These are phyloP conservation scores for Sugiyamaella grinbergsii DNA, from an alignment of 1,139 yeast genomes.

Conservation along the genomic window DNA sequence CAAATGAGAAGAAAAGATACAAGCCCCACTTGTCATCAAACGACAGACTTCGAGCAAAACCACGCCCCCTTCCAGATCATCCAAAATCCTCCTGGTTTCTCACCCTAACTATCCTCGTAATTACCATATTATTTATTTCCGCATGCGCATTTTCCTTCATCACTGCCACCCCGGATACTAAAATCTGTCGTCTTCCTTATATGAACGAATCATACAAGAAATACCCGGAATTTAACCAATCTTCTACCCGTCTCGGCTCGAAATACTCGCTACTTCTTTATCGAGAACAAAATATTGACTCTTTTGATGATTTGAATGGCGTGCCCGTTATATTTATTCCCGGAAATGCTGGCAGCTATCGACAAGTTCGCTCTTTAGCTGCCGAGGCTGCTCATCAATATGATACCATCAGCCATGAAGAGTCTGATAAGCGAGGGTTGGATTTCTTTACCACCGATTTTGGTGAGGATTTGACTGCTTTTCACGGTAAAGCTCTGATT, in stretches of 20 bases:
- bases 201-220: slow-evolving; percentile 68
- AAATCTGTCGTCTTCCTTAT: slow-evolving; percentile 35
- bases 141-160: slow-evolving; percentile 23
- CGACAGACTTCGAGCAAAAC: too few relatives aligned
- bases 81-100: slow-evolving; percentile 7
- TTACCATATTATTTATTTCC: slow-evolving; percentile 21
- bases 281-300: slow-evolving; percentile 46
- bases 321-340: slow-evolving; percentile 82
- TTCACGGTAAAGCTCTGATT: slow-evolving; percentile 88
- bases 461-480: slow-evolving; percentile 94
- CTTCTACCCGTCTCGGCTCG: slow-evolving; percentile 67
- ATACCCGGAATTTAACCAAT: slow-evolving; percentile 64
- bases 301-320: slow-evolving; percentile 55
- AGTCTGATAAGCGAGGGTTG: slow-evolving; percentile 44
- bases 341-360: slow-evolving; percentile 85
- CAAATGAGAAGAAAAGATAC: not conserved
- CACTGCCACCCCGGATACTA: slow-evolving; percentile 25
- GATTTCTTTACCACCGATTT: slow-evolving; percentile 92
- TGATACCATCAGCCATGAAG: slow-evolving; percentile 41
- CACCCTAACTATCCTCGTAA: slow-evolving; percentile 1
- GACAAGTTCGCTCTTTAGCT: slow-evolving; percentile 79
- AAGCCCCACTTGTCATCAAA: not conserved
- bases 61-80: not conserved
- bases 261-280: slow-evolving; percentile 77
- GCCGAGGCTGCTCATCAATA: slow-evolving; percentile 63